Base-by-base conservation (phyloP, 257 asterid genomes). In the Cordia subcordata region DNA sequence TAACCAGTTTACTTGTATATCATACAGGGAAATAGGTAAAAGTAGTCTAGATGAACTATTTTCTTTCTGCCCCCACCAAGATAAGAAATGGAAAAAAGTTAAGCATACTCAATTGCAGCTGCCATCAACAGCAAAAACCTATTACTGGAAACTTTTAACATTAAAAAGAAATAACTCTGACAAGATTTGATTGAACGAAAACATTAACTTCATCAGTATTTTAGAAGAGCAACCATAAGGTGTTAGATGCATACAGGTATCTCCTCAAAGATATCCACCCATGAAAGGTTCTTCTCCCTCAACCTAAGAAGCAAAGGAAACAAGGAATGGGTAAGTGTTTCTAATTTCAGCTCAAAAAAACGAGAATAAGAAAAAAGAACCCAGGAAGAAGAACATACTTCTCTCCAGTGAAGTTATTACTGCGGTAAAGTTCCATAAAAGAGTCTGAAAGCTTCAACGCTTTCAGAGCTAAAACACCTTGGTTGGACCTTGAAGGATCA, bases 201-300 rank as follows among this genome's bases (percentile, higher is more conserved):
- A 64, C 3, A 19, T 6, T 4, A 14, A 13, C 15, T 13, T 13
- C 12, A 42, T 19, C 8, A 10, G 4, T 13, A 49, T 49, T 22
- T 5, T 16, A 12, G 27, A 58, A 13, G 20, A 55, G 4, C 38
- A 38, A 58, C 12, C 61, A 16, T 22, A 64, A n/a, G 16, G 61
- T 17, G 60, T 21, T 21, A 65, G 60, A 57, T 32, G 67, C 92
- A 60, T 83, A 91, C 98, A 35, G 96, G 96, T 50, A 91, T 91
- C 84, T 91, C 98, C 74, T 91, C 98, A 77, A 91, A 91, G 68
- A 91, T 88, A 74, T 91, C 96, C 71, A 91, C 98, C 94, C 96
- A 91, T 13, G 98, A 79, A 71, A 91, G 95, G 69, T 91, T 88
- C 81, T 75, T 91, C 81, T 91, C 98, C 76, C 98, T 83, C 85